phyloP scores from a whole-genome alignment of 2,329 filamentous ascomycete genomes.

The Colletotrichum tamarilloi region DNA sequence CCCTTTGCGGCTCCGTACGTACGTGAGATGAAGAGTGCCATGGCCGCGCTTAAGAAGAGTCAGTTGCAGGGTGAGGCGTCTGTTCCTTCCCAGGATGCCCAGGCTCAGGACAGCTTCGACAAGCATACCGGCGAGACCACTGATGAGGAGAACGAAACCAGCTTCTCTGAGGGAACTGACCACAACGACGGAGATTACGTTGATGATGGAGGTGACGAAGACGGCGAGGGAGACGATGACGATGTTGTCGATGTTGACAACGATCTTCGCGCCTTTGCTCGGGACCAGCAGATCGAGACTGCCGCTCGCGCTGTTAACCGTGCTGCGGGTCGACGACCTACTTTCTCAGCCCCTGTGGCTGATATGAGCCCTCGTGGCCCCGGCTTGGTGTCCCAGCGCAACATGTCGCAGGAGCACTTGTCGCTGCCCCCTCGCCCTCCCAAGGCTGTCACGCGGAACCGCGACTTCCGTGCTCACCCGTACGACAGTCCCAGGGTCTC shows the following conservation, averaged over 20 bases:
- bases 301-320: not conserved
- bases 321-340: not conserved
- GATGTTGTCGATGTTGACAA: not conserved
- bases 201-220: not conserved
- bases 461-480: not conserved
- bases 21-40: conserved; percentile 39
- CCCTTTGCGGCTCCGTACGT: conserved; percentile 50
- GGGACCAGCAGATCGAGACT: not conserved
- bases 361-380: not conserved
- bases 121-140: not conserved
- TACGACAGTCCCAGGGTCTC: not conserved
- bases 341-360: not conserved
- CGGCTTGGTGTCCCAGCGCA: not conserved
- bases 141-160: not conserved
- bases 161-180: not conserved
- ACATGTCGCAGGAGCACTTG: not conserved
- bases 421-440: not conserved
- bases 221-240: not conserved
- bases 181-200: not conserved
- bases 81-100: not conserved
- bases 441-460: not conserved
- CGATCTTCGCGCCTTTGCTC: too few species aligned
- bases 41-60: not conserved
- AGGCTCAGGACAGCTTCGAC: not conserved
- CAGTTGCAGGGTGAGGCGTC: not conserved